Percentiles rank a stretch among this genome's conserved stretches.
phyloP scores from a whole-genome alignment of 2,329 filamentous ascomycete species.

The Fusarium bactridioides region DNA sequence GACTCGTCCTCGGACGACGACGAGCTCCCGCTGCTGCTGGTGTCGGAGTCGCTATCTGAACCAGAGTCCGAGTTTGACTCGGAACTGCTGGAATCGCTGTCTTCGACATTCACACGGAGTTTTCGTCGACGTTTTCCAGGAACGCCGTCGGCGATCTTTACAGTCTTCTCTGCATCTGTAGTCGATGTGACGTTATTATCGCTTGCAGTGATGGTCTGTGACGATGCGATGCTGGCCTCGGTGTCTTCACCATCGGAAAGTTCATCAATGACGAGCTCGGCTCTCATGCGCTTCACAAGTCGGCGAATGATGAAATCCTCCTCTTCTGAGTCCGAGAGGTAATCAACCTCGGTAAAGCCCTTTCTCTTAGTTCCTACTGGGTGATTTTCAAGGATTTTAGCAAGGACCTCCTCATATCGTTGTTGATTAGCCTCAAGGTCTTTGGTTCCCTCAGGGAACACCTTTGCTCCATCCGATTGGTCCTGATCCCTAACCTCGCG shows the following conservation, averaged over 20 bases:
- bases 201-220: slow-evolving; percentile 41
- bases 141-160: slow-evolving; percentile 56
- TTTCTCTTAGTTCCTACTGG: slow-evolving; percentile 55
- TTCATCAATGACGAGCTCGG: slow-evolving; percentile 64
- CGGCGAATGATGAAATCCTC: slow-evolving; percentile 60
- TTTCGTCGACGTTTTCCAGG: slow-evolving; percentile 60
- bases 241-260: slow-evolving; percentile 59
- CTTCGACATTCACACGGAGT: slow-evolving; percentile 56
- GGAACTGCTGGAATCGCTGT: slow-evolving; percentile 49
- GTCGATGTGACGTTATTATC: slow-evolving; percentile 39
- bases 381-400: slow-evolving; percentile 53
- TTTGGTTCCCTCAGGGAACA: slow-evolving; percentile 59
- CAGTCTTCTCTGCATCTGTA: slow-evolving; percentile 48
- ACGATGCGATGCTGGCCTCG: slow-evolving; percentile 44
- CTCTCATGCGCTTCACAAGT: slow-evolving; percentile 69
- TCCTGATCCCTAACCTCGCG: slow-evolving; percentile 67
- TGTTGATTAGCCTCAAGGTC: slow-evolving; percentile 59
- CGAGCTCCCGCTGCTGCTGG: slow-evolving; percentile 49
- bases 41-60: slow-evolving; percentile 45
- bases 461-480: slow-evolving; percentile 57
- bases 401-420: slow-evolving; percentile 63
- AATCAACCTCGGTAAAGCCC: slow-evolving; percentile 61
- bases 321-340: slow-evolving; percentile 58
- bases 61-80: slow-evolving; percentile 48
- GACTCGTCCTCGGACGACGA: slow-evolving; percentile 46